These are phyloP conservation scores for Agaricus subrufescens DNA, from an alignment of 768 basidiomycete genomes.

Conservation along the genomic window DNA sequence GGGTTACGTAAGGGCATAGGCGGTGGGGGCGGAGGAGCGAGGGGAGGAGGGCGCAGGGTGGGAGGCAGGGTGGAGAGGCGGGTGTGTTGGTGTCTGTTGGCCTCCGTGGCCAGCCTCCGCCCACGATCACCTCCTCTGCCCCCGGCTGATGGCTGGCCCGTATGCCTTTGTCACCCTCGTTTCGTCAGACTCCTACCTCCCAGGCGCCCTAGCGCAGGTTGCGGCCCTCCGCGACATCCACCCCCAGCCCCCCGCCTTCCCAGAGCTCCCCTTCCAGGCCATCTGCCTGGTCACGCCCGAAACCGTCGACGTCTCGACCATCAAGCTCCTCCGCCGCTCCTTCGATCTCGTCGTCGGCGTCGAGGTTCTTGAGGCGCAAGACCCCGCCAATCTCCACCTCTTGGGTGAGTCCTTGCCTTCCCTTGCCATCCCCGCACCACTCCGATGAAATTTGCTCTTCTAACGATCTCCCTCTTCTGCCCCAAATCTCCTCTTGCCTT, in stretches of 20 bases:
- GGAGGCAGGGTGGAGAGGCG: not conserved
- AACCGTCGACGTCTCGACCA: conserved; percentile 77
- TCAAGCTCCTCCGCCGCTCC: conserved; percentile 72
- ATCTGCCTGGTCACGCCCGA: conserved; percentile 95
- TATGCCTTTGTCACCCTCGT: conserved; percentile 91
- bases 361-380: conserved; percentile 74
- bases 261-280: conserved; percentile 69
- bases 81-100: conserved; percentile 27
- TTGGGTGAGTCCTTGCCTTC: conserved; percentile 59
- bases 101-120: conserved; percentile 15
- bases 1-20: too few relatives aligned
- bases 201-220: conserved; percentile 84
- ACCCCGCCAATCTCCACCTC: conserved; percentile 62
- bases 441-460: conserved; percentile 3
- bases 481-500: not conserved
- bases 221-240: conserved; percentile 84
- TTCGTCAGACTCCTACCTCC: conserved; percentile 89
- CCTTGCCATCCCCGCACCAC: not conserved
- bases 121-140: conserved; percentile 16
- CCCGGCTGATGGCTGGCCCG: conserved; percentile 50
- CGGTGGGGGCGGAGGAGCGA: too few relatives aligned
- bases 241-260: conserved; percentile 47
- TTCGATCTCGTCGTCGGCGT: conserved; percentile 90
- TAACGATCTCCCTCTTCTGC: not conserved
- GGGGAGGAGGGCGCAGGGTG: too few relatives aligned